A percentile compares a stretch with the other conserved stretches of the same genome.
phyloP scores from a whole-genome alignment of 2,329 filamentous ascomycete species.

The Xylariaceae sp. region DNA sequence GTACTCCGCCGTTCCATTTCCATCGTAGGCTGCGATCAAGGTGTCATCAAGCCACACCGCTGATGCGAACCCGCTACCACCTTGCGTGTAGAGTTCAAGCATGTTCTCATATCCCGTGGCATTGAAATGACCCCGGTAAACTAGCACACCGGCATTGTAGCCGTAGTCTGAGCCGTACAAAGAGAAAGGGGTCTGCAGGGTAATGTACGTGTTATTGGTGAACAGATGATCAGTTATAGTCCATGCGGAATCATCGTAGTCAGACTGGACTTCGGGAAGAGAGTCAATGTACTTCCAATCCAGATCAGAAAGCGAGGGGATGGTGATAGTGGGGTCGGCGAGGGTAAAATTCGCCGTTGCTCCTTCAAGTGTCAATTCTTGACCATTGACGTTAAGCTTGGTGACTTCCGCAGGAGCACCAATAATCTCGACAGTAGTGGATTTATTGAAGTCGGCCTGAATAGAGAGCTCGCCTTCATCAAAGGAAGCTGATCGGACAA shows the following conservation, averaged over 20 bases:
- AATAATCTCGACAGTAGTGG: slow-evolving; percentile 64
- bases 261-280: slow-evolving; percentile 61
- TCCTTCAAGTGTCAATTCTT: slow-evolving; percentile 36
- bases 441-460: slow-evolving; percentile 68
- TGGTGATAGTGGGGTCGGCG: slow-evolving; percentile 24
- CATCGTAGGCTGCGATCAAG: slow-evolving; percentile 43
- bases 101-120: slow-evolving; percentile 57
- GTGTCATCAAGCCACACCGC: slow-evolving; percentile 68
- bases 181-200: slow-evolving; percentile 56
- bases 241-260: slow-evolving; percentile 70
- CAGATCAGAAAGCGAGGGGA: slow-evolving; percentile 56
- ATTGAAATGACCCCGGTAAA: slow-evolving; percentile 68
- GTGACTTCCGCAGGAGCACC: slow-evolving; percentile 49
- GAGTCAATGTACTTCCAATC: slow-evolving; percentile 68
- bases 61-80: slow-evolving; percentile 63
- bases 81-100: slow-evolving; percentile 57
- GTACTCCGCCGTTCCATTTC: slow-evolving; percentile 9
- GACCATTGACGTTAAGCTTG: slow-evolving; percentile 58
- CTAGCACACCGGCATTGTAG: slow-evolving; percentile 62
- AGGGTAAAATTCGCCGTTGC: slow-evolving; percentile 10
- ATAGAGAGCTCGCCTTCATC: slow-evolving; percentile 54
- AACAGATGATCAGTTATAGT: slow-evolving; percentile 48
- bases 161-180: slow-evolving; percentile 71
- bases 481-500: slow-evolving; percentile 57
- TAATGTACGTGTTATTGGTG: slow-evolving; percentile 57